These are phyloP conservation scores for Chaetomium tenue DNA, from an alignment of 495 filamentous ascomycete species.

Conservation along the genomic window DNA sequence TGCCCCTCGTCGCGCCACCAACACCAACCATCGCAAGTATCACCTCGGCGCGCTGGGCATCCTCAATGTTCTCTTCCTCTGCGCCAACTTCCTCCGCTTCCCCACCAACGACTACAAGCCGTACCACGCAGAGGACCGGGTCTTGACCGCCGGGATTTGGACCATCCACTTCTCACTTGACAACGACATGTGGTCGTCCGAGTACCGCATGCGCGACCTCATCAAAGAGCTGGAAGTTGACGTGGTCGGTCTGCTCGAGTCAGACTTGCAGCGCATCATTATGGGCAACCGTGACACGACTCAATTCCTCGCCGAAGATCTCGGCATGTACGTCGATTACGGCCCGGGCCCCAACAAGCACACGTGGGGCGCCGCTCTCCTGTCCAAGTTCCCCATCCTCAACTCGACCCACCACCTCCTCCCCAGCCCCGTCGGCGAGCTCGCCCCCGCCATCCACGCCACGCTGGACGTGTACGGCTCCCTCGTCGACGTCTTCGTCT, in stretches of 20 bases:
- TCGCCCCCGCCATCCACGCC: conserved; percentile 94
- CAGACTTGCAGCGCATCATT: conserved; percentile 94
- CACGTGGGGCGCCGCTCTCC: conserved; percentile 90
- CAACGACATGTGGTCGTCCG: conserved; percentile 98
- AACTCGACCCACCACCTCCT: conserved; percentile 96
- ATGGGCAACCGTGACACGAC: conserved; percentile 99
- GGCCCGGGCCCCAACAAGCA: conserved; percentile 98
- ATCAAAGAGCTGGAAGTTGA: conserved; percentile 94
- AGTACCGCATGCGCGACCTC: conserved; percentile 87
- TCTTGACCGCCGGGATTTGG: conserved; percentile 95
- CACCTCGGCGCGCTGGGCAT: conserved; percentile 49
- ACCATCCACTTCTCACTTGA: conserved; percentile 98
- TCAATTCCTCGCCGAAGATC: conserved; percentile 89
- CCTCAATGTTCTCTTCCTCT: conserved; percentile 75
- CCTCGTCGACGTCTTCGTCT: conserved; percentile 89
- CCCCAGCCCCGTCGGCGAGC: conserved; percentile 87
- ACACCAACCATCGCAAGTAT: conserved; percentile 51
- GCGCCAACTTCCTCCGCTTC: conserved; percentile 88
- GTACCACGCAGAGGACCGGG: conserved; percentile 80
- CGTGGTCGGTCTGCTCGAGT: conserved; percentile 89
- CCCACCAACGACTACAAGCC: conserved; percentile 88
- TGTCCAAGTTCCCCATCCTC: conserved; percentile 96
- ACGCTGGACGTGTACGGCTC: conserved; percentile 92
- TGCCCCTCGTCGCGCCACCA: conserved; percentile 24
- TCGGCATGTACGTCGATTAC: conserved; percentile 98